Conservation (phyloP, 129 eudicot species). For the Pulicaria dysenterica region DNA sequence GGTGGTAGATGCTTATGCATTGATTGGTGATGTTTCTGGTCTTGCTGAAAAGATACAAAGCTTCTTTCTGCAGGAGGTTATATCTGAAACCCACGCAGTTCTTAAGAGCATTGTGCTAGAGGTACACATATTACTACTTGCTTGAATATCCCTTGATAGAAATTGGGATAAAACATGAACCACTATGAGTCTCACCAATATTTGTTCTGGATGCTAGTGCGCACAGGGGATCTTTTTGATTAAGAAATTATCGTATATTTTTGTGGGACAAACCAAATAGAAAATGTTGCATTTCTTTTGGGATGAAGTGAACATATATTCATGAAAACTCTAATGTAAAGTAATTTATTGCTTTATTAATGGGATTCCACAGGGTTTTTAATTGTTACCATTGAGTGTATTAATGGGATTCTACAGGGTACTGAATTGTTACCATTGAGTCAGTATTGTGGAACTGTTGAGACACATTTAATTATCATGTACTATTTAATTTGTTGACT, state of each 20-base stretch:
- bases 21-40: constrained; percentile 96
- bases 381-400: too few relatives aligned
- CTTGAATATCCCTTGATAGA: background rate
- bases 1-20: constrained; percentile 99
- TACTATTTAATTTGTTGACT: too few relatives aligned
- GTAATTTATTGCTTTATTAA: constrained; percentile 1
- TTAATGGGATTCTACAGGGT: too few relatives aligned
- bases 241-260: constrained; percentile 1
- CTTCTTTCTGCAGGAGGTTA: constrained; percentile 98
- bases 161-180: background rate
- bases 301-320: background rate
- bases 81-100: constrained; percentile 82
- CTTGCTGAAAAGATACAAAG: constrained; percentile 97
- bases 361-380: background rate
- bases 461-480: too few relatives aligned
- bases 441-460: too few relatives aligned
- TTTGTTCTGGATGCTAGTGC: background rate
- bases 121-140: constrained; percentile 43
- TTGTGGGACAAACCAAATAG: constrained; percentile 2
- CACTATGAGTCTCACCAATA: constrained; percentile 18
- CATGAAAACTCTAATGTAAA: background rate
- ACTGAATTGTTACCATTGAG: too few relatives aligned
- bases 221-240: background rate
- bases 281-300: background rate
- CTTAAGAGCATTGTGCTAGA: constrained; percentile 67